Base-by-base conservation (phyloP, 2,329 filamentous ascomycete species). In the Alternaria sp. region DNA sequence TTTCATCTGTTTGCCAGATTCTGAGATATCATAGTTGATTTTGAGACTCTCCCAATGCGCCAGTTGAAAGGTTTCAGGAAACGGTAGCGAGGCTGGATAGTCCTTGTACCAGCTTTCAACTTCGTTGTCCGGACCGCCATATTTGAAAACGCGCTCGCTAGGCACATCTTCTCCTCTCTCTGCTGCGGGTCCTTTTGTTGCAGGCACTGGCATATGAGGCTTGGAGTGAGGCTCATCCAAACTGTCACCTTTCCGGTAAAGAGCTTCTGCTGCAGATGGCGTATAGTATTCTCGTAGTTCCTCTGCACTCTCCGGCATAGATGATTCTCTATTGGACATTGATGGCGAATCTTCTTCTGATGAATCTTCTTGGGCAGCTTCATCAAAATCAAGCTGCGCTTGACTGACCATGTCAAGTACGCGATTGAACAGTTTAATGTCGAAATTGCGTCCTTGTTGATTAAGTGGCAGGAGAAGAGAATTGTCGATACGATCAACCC, bases 31-130 rank as follows among this genome's bases (percentile, higher is more conserved):
- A 47, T 61, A 70, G 24, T 71, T 51, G 14, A 75, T 74, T 44
- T 67, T 72, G 38, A 70, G 53, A 57, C 69, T 75, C 36, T 77
- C 75, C 69, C 67, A 72, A 39, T 68, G 60, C 18, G 70, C 69
- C 66, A 75, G 68, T 39, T 67, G 62, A 9, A 68, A 58, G 0
- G 66, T 76, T 54, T 77, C 71, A 9, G 72, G 71, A 28, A 76
- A 75, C 5, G 68, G 67, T 7, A 77, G 58, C 4, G 63, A 59
- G 30, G 65, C 43, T 22, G 72, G 66, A 32, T 62, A 54, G 3
- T 70, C 62, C 8, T 62, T 62, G 57, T 69, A 54, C 69, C 70
- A 74, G 26, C 30, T 34, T 56, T 76, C 73, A 0, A 41, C 9
- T 9, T 70, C 59, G 51, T 70, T 75, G 3, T 62, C 51, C 1